These are phyloP conservation scores for Clonostachys rosea DNA, from an alignment of 2,329 filamentous ascomycete species.

Conservation along the genomic window DNA sequence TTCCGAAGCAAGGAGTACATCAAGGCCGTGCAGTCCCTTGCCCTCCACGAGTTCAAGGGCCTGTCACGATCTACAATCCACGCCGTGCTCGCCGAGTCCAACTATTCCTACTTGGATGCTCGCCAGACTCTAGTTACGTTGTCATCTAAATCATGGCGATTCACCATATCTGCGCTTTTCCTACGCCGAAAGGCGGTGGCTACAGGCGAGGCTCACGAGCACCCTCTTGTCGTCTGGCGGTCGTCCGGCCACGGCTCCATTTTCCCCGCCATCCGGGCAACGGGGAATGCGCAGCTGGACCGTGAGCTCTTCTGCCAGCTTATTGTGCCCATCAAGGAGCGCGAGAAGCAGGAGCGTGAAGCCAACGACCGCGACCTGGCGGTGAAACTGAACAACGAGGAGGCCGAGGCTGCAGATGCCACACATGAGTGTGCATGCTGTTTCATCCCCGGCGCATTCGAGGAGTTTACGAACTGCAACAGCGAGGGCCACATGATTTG, in stretches of 20 bases:
- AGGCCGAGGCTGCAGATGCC: constrained; percentile 52
- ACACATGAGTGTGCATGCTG: constrained; percentile 75
- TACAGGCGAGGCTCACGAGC: constrained; percentile 48
- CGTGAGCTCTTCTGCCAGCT: constrained; percentile 56
- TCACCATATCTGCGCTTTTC: constrained; percentile 67
- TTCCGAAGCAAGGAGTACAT: constrained; percentile 68
- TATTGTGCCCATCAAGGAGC: constrained; percentile 45
- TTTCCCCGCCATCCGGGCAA: constrained; percentile 59
- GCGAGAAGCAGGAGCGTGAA: constrained; percentile 36
- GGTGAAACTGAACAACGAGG: constrained; percentile 47
- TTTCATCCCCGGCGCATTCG: constrained; percentile 66
- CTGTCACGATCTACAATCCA: constrained; percentile 70
- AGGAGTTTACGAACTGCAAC: constrained; percentile 70
- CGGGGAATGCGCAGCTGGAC: constrained; percentile 61
- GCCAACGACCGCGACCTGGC: constrained; percentile 49
- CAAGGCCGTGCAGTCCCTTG: constrained; percentile 60
- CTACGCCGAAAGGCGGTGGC: constrained; percentile 56
- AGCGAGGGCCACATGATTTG: constrained; percentile 68
- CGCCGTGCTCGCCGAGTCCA: constrained; percentile 75
- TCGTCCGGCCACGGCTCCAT: constrained; percentile 49
- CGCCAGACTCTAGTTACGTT: constrained; percentile 65
- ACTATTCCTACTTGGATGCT: constrained; percentile 72
- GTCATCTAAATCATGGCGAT: constrained; percentile 72
- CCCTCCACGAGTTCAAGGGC: constrained; percentile 72
- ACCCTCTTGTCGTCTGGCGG: constrained; percentile 60